Evolutionary conservation across 2,329 filamentous ascomycete species (phyloP).

Genomic region (Neofusicoccum parvum): DNA sequence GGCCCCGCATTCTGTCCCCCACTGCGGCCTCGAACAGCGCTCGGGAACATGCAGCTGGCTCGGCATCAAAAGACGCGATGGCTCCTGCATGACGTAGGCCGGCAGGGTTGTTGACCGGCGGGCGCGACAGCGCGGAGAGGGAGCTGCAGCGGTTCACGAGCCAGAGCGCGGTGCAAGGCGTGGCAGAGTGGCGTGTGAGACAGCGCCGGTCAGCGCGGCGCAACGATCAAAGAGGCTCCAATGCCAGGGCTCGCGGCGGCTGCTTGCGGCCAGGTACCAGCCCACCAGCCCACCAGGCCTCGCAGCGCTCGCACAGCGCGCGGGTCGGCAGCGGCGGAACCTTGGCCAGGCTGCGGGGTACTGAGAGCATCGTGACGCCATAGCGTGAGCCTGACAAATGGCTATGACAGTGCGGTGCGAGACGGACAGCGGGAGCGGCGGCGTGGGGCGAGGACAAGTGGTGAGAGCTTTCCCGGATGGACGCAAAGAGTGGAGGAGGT

Average conservation of each 20-base stretch:
- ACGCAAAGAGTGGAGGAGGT: neutral
- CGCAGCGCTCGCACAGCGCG: neutral
- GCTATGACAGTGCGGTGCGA: neutral
- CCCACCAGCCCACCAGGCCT: too few relatives aligned
- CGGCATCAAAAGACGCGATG: neutral
- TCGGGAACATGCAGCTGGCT: neutral
- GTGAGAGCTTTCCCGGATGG: neutral
- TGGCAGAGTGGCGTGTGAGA: neutral
- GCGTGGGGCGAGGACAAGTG: neutral
- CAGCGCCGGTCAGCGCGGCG: neutral
- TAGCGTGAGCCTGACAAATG: conserved; percentile 17
- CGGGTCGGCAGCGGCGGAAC: neutral
- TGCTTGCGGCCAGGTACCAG: conserved; percentile 17
- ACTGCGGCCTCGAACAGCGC: neutral
- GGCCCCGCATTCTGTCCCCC: conserved; percentile 16
- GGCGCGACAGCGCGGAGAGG: neutral
- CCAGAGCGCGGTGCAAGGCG: neutral
- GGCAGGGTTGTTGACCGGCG: neutral
- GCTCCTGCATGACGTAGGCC: conserved; percentile 1
- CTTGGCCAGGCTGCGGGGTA: conserved; percentile 18
- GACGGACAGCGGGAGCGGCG: too few relatives aligned
- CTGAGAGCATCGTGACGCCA: conserved; percentile 17
- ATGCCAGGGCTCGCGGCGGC: neutral
- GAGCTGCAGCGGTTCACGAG: neutral
- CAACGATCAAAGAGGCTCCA: neutral